phyloP scores from a whole-genome alignment of 345 rosid species.

The Xanthoceras sorbifolium region DNA sequence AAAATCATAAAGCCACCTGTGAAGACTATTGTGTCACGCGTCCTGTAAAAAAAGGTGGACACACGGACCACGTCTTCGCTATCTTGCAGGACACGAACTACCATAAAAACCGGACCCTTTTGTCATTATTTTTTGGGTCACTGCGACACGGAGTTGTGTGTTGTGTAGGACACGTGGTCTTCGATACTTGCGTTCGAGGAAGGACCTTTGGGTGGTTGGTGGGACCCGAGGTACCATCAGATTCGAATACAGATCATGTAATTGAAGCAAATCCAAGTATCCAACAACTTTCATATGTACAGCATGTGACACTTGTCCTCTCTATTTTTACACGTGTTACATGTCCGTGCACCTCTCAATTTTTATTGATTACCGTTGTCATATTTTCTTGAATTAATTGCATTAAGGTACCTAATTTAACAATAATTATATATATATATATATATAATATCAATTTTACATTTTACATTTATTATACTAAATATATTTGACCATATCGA shows the following conservation, averaged over 20 bases:
- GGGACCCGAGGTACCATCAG: not conserved
- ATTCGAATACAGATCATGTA: constrained; percentile 23
- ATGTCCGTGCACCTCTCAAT: not conserved
- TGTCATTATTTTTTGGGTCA: not conserved
- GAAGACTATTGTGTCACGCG: too few species aligned
- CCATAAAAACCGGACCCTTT: not conserved
- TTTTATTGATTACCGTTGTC: too few species aligned
- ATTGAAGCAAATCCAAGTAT: constrained; percentile 11
- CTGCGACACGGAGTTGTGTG: constrained; percentile 18
- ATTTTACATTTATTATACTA: too few species aligned
- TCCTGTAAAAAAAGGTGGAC: not conserved
- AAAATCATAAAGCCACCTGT: too few species aligned
- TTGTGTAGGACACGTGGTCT: constrained; percentile 25
- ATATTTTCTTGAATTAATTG: too few species aligned
- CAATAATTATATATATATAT: too few species aligned
- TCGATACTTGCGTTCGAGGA: not conserved
- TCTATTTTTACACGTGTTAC: constrained; percentile 13
- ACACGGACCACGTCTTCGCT: not conserved
- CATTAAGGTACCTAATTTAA: too few species aligned
- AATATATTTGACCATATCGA: too few species aligned
- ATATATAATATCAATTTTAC: too few species aligned
- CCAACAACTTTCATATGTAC: constrained; percentile 9
- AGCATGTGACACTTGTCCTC: constrained; percentile 25
- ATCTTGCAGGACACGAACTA: constrained; percentile 5
- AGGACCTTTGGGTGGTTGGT: not conserved